Evolutionary conservation across 2,329 filamentous ascomycete species (phyloP), one percentile per base, ranked within the genome.

Genomic region (Hymenoscyphus repandus): DNA sequence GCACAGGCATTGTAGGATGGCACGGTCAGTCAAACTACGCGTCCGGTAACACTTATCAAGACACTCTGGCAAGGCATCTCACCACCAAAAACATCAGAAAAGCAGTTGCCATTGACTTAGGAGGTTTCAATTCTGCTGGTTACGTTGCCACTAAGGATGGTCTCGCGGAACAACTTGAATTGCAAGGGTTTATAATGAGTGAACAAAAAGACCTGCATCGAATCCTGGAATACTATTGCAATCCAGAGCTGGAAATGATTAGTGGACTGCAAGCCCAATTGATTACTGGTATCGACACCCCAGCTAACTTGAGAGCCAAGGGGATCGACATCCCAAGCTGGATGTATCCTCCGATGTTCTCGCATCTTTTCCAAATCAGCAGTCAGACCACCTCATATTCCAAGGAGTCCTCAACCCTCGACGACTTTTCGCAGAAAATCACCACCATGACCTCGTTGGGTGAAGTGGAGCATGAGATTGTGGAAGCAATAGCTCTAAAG

Each of bases 241-340:
- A n/a, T 37, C 76, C 76, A 0, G 54, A 72, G 0, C 76, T 78
- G 52, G 61, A 79, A n/a, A 66, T 76, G n/a, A 70, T 76, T 17
- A 74, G 75, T 6, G 70, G 79, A 11, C 76, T 77, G 9, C 78
- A 76, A 0, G 77, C 77, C 15, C 77, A 77, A 1, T 66, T 80
- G 11, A 69, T 46, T 2, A 34, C 36, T 13, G 49, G 49, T 9
- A 13, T 46, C 18, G 34, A 34, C 18, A 31, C 37, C 6, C 36
- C 42, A 1, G 49, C 34, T 5, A 13, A n/a, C 9, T 9, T 51
- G 75, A 12, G 63, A 63, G 5, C 77, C 79, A 57, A 79, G 77
- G 67, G 72, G 47, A 72, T 74, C 0, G 68, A 72, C 0, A 75
- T 79, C 50, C 75, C 77, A 1, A 79, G 77, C 62, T 80, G 76